Percentiles rank a stretch among this genome's conserved stretches.
Evolutionary conservation across 805 yeast genomes (phyloP).

Genomic region (Candida stauntonica): DNA sequence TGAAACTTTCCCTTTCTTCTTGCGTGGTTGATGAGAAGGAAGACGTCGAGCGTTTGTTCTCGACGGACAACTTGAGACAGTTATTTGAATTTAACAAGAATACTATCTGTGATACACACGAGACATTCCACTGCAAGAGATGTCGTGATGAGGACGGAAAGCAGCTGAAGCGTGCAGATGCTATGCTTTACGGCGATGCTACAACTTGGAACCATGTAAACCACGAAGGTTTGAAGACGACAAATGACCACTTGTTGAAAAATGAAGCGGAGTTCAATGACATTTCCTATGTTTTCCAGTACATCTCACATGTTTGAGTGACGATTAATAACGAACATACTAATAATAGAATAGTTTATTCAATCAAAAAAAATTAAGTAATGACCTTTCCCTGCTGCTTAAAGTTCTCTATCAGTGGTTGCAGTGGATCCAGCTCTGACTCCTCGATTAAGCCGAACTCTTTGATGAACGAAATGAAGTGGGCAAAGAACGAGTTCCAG

Average conservation of each 20-base stretch:
- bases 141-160: constrained; percentile 49
- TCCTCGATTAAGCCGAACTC: constrained; percentile 80
- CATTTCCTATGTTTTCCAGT: constrained; percentile 86
- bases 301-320: constrained; percentile 63
- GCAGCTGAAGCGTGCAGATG: constrained; percentile 64
- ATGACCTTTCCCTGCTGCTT: constrained; percentile 84
- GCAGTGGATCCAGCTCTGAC: constrained; percentile 74
- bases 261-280: constrained; percentile 69
- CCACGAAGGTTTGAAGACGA: constrained; percentile 51
- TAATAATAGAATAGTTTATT: too few relatives aligned
- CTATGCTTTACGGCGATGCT: constrained; percentile 96
- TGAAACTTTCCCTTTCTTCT: constrained; percentile 87
- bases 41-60: constrained; percentile 88
- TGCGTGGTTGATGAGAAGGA: constrained; percentile 97
- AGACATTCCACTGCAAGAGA: constrained; percentile 82
- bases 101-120: constrained; percentile 87
- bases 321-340: too few relatives aligned
- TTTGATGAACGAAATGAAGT: constrained; percentile 79
- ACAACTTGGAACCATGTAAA: constrained; percentile 95
- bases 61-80: constrained; percentile 72
- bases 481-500: constrained; percentile 97
- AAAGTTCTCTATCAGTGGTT: constrained; percentile 69
- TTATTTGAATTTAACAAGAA: constrained; percentile 66
- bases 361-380: too few relatives aligned
- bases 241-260: constrained; percentile 73